A percentile compares a stretch with the other conserved stretches of the same genome.
Conservation (phyloP, 495 filamentous ascomycete genomes). For the Amorphotheca resinae region DNA sequence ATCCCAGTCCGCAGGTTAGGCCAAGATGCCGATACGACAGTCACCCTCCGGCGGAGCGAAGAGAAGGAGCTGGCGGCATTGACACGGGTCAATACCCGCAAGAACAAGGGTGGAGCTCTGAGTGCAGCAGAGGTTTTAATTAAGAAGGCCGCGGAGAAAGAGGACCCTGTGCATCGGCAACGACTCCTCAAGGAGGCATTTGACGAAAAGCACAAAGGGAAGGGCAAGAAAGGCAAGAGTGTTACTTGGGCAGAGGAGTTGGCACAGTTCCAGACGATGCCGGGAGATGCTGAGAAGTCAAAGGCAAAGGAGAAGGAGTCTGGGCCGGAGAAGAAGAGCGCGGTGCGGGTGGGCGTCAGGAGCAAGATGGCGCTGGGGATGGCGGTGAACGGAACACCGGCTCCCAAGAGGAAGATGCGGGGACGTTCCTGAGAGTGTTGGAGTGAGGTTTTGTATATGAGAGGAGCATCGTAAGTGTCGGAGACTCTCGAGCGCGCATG, state of each 20-base stretch:
- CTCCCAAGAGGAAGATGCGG: constrained; percentile 16
- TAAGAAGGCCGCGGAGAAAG: constrained; percentile 21
- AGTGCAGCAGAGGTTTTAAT: constrained; percentile 22
- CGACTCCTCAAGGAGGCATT: constrained; percentile 16
- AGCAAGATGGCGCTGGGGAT: constrained; percentile 19
- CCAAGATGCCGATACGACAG: constrained; percentile 20
- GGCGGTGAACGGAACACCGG: constrained; percentile 20
- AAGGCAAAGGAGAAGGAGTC: constrained; percentile 7
- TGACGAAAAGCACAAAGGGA: constrained; percentile 15
- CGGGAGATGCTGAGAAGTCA: neutral
- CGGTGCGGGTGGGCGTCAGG: constrained; percentile 17
- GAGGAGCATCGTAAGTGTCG: neutral
- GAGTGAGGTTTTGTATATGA: neutral
- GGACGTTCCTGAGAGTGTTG: constrained; percentile 3
- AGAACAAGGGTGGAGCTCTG: constrained; percentile 37
- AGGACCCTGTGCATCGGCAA: constrained; percentile 14
- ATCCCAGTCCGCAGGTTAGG: constrained; percentile 20
- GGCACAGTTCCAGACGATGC: constrained; percentile 15
- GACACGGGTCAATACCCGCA: constrained; percentile 39
- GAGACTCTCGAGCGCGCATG: neutral
- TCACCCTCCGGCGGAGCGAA: constrained; percentile 26
- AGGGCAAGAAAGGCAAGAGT: constrained; percentile 11
- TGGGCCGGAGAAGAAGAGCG: constrained; percentile 13
- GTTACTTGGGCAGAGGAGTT: constrained; percentile 22
- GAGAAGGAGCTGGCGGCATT: constrained; percentile 37